Evolutionary conservation across 2,329 filamentous ascomycete genomes (phyloP), one percentile per base, ranked within the genome.

Genomic region (Cordyceps fumosorosea): DNA sequence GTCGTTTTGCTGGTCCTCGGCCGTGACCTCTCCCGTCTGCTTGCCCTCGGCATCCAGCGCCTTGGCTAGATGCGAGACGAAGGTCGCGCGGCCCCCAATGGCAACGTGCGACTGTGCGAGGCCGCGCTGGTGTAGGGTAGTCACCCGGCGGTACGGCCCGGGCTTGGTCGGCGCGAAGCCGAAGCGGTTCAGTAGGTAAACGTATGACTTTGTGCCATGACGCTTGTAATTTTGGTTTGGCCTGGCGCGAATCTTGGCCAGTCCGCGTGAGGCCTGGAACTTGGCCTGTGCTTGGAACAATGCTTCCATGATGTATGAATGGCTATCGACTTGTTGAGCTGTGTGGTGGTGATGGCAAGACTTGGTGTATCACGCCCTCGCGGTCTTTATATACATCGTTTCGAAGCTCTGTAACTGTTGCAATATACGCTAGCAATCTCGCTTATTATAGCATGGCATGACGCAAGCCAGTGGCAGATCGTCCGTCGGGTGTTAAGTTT

Each of bases 1-100:
- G 51, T 60, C 62, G 18, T 60, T 60, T n/a, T 60, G 50, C 57
- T 60, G 50, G 50, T 60, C 57, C 29, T 60, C 40, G n/a, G 57
- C 57, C 16, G 50, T 60, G 16, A 60, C 57, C 10, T 60, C 57
- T 20, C 57, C 57, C 8, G 57, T 60, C 40, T 59, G 22, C 34
- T 45, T 53, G n/a, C 48, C 57, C 12, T 53, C 57, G 12, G 37
- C n/a, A 14, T 53, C 57, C 3, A 54, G 18, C 2, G 26, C 14
- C 40, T 60, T 60, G 40, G 50, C 57, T 1, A 60, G 50, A 5
- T 48, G 50, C 26, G 57, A 60, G 3, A 12, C 29, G 10, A 60
- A 18, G 11, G 26, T 11, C 1, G 50, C 57, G 26, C 50, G 57
- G 12, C 57, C 57, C n/a, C 57, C 50, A 14, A 60, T n/a, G 20